phyloP scores from a whole-genome alignment of 371 early-diverging fungal species.

The Rhizomucor miehei region DNA sequence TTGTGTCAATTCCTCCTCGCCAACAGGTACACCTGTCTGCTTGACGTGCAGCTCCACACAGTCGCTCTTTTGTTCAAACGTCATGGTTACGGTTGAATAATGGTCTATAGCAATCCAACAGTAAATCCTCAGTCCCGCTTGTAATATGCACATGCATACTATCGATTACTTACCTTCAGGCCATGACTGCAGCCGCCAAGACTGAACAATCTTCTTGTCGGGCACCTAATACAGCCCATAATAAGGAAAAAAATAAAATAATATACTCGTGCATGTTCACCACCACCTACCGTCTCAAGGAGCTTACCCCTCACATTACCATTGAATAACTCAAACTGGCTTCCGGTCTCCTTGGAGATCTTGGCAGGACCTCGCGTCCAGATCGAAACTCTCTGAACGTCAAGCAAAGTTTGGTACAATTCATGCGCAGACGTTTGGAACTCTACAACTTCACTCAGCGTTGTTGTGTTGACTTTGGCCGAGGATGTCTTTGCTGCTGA shows the following conservation, averaged over 20 bases:
- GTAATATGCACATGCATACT: conserved; percentile 2
- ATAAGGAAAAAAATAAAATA: conserved; percentile 3
- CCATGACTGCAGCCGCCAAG: conserved; percentile 87
- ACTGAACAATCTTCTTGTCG: conserved; percentile 78
- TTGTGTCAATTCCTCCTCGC: conserved; percentile 80
- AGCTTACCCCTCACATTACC: conserved; percentile 88
- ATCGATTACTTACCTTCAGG: conserved; percentile 54
- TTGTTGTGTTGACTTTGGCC: conserved; percentile 61
- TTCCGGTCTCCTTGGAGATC: conserved; percentile 52
- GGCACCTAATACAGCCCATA: conserved; percentile 29
- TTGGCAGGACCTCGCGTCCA: conserved; percentile 81
- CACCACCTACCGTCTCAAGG: conserved; percentile 55
- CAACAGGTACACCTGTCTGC: conserved; percentile 88
- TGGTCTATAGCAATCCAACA: conserved; percentile 73
- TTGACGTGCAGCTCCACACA: conserved; percentile 68
- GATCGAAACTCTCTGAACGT: conserved; percentile 65
- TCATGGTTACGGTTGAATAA: conserved; percentile 77
- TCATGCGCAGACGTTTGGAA: conserved; percentile 88
- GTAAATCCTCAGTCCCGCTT: background rate
- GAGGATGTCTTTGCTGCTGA: conserved; percentile 14
- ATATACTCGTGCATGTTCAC: background rate
- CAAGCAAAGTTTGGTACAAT: conserved; percentile 76
- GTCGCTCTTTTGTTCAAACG: conserved; percentile 70
- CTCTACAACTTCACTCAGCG: conserved; percentile 73
- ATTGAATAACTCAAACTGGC: conserved; percentile 75